Conservation (phyloP, 2,329 filamentous ascomycete species). For the Grosmannia clavigera region DNA sequence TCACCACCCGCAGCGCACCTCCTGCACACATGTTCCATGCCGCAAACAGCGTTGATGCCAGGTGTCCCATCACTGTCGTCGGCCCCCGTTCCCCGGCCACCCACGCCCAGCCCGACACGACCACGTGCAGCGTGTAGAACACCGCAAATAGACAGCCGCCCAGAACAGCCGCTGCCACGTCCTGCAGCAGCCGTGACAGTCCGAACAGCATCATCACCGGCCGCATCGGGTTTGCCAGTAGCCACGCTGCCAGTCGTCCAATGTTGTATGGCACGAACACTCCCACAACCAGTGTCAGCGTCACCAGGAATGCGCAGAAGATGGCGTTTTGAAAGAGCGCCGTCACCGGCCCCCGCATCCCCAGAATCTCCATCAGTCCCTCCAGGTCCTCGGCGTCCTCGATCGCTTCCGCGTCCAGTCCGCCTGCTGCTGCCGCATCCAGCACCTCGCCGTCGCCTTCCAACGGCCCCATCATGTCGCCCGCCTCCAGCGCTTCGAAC, state of each 20-base stretch:
- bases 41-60: slow-evolving; percentile 11
- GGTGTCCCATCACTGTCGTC: background rate
- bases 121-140: slow-evolving; percentile 24
- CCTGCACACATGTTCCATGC: slow-evolving; percentile 30
- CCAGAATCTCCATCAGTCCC: slow-evolving; percentile 88
- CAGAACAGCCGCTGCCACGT: slow-evolving; percentile 53
- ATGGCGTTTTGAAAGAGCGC: slow-evolving; percentile 89
- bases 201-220: slow-evolving; percentile 62
- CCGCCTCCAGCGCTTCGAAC: slow-evolving; percentile 6
- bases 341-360: slow-evolving; percentile 85
- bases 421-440: slow-evolving; percentile 49
- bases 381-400: slow-evolving; percentile 91
- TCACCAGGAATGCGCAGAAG: slow-evolving; percentile 84
- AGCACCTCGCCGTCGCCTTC: slow-evolving; percentile 40
- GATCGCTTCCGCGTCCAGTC: slow-evolving; percentile 61
- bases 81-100: slow-evolving; percentile 17
- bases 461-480: slow-evolving; percentile 10
- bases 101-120: slow-evolving; percentile 24
- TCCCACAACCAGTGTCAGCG: slow-evolving; percentile 71
- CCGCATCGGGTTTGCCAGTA: slow-evolving; percentile 67
- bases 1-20: slow-evolving; percentile 34
- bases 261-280: slow-evolving; percentile 88
- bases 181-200: slow-evolving; percentile 67
- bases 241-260: slow-evolving; percentile 70
- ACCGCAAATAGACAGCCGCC: slow-evolving; percentile 36